phyloP scores from a whole-genome alignment of 1,284 basidiomycete genomes.

The Tilletia horrida region DNA sequence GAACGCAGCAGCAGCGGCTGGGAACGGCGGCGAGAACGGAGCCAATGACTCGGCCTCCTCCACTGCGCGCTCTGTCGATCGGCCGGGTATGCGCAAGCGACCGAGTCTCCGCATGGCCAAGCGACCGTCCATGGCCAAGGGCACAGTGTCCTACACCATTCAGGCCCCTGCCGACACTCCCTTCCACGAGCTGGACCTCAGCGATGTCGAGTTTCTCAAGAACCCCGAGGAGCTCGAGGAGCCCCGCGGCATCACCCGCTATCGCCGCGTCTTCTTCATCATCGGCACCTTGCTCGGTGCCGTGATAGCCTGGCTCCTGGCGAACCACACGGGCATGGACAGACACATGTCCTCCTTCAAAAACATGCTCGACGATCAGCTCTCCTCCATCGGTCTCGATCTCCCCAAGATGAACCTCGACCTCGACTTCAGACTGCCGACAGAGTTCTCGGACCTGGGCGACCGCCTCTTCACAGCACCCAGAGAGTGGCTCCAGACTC shows the following conservation, averaged over 20 bases:
- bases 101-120: slow-evolving; percentile 4
- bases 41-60: not conserved
- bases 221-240: slow-evolving; percentile 21
- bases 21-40: not conserved
- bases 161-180: slow-evolving; percentile 40
- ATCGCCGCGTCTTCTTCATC: slow-evolving; percentile 43
- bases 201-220: slow-evolving; percentile 40
- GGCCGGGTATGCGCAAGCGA: slow-evolving; percentile 1
- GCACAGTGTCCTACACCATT: slow-evolving; percentile 29
- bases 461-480: slow-evolving; percentile 44
- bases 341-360: slow-evolving; percentile 34
- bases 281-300: slow-evolving; percentile 39
- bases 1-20: not conserved
- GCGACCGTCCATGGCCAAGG: not conserved
- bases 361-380: slow-evolving; percentile 43
- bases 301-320: slow-evolving; percentile 34
- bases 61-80: no score
- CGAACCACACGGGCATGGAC: slow-evolving; percentile 38
- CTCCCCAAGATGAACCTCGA: slow-evolving; percentile 34
- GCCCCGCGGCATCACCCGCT: slow-evolving; percentile 36
- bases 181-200: slow-evolving; percentile 47
- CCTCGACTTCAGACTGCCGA: slow-evolving; percentile 33
- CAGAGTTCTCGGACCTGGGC: slow-evolving; percentile 45
- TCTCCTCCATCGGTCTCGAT: slow-evolving; percentile 37
- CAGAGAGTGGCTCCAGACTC: slow-evolving; percentile 47